These are phyloP conservation scores for Vishniacozyma victoriae DNA, from an alignment of 768 basidiomycete genomes.

Conservation along the genomic window DNA sequence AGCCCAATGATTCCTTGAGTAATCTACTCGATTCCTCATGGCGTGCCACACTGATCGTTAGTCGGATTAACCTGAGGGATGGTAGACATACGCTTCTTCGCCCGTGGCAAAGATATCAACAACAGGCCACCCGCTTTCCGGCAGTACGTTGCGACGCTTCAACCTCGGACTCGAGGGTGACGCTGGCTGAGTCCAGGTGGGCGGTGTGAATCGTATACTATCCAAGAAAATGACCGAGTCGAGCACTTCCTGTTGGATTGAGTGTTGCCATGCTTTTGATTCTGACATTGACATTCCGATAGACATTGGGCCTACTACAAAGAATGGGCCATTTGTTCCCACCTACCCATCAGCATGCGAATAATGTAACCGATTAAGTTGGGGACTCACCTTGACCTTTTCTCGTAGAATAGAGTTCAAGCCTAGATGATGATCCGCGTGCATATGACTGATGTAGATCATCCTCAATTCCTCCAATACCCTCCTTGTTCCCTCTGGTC, in stretches of 20 bases:
- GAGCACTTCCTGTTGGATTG: constrained; percentile 51
- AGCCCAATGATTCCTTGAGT: constrained; percentile 43
- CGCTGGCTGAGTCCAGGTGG: too few relatives aligned
- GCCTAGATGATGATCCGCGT: constrained; percentile 89
- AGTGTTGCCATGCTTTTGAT: constrained; percentile 62
- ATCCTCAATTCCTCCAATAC: constrained; percentile 66
- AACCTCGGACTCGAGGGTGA: too few relatives aligned
- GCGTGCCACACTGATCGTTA: neutral
- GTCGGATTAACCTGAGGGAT: too few relatives aligned
- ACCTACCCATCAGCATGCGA: constrained; percentile 8
- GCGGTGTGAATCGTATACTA: constrained; percentile 7
- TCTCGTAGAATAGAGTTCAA: constrained; percentile 65
- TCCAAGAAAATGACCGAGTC: constrained; percentile 26
- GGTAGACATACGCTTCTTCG: too few relatives aligned
- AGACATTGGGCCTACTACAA: constrained; percentile 53
- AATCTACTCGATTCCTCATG: neutral
- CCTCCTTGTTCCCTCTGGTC: constrained; percentile 42
- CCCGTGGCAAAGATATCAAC: too few relatives aligned
- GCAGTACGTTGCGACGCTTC: too few relatives aligned
- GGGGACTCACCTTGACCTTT: constrained; percentile 58
- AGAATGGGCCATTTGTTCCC: constrained; percentile 49
- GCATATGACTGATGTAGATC: constrained; percentile 82
- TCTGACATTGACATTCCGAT: constrained; percentile 56
- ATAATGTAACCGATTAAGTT: neutral
- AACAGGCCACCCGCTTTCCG: too few relatives aligned